phyloP scores from a whole-genome alignment of 108 stramenopile genomes.

The Phaeodactylum tricornutum region DNA sequence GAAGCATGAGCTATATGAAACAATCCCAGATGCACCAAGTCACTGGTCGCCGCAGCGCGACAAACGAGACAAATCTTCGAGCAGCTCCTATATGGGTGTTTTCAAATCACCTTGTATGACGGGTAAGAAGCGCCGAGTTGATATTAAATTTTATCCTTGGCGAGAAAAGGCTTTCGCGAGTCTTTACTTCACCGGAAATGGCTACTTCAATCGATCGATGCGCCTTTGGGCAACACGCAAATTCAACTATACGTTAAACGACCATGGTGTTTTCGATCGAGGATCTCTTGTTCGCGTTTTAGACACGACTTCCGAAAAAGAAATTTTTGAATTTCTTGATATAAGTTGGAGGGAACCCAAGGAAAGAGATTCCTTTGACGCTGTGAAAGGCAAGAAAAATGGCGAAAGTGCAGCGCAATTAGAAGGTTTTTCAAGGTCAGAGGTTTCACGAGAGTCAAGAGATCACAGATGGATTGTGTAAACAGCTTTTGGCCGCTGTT shows the following conservation, averaged over 20 bases:
- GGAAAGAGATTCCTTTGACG: slow-evolving; percentile 44
- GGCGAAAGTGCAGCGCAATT: background rate
- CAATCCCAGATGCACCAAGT: background rate
- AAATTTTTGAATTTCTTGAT: slow-evolving; percentile 40
- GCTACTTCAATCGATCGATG: slow-evolving; percentile 52
- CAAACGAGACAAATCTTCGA: background rate
- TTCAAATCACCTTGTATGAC: slow-evolving; percentile 15
- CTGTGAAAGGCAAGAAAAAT: slow-evolving; percentile 12
- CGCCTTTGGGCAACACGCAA: slow-evolving; percentile 29
- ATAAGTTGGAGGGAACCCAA: slow-evolving; percentile 35
- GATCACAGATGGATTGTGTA: too few relatives aligned
- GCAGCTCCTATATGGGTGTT: slow-evolving; percentile 37
- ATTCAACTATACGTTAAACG: slow-evolving; percentile 21
- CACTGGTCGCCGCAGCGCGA: background rate
- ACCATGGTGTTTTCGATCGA: slow-evolving; percentile 32
- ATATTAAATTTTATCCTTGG: slow-evolving; percentile 48
- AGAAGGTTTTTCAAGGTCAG: too few relatives aligned
- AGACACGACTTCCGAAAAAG: slow-evolving; percentile 25
- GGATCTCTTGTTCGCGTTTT: background rate
- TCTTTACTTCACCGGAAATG: slow-evolving; percentile 55
- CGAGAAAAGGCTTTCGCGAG: slow-evolving; percentile 38
- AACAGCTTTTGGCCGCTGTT: too few relatives aligned
- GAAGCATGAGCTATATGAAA: slow-evolving; percentile 1
- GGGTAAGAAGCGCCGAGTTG: slow-evolving; percentile 25
- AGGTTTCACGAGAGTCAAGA: too few relatives aligned